These are phyloP conservation scores for Quercus gilva DNA, from an alignment of 306 rosid species.

Conservation along the genomic window DNA sequence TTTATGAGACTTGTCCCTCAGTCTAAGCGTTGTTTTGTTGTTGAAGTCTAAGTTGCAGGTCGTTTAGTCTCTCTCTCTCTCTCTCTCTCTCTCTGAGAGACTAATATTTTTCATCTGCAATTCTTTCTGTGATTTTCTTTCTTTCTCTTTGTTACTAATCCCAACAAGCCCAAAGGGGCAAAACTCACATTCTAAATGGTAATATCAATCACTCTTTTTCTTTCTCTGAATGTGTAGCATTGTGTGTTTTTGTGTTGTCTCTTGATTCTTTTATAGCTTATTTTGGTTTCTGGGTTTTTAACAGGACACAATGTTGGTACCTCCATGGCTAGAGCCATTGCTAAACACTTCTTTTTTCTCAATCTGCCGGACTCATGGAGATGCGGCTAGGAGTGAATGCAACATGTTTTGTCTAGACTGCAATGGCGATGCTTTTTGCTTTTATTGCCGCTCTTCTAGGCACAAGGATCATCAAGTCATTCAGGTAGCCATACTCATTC, in stretches of 20 bases:
- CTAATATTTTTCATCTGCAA: not conserved
- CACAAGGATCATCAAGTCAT: constrained; percentile 93
- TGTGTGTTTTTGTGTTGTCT: not conserved
- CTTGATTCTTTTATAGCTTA: too few relatives aligned
- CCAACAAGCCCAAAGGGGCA: not conserved
- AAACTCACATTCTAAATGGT: constrained; percentile 29
- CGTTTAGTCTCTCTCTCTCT: constrained; percentile 36
- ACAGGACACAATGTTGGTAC: constrained; percentile 73
- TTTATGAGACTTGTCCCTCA: constrained; percentile 40
- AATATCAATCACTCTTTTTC: not conserved
- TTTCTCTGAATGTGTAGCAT: not conserved
- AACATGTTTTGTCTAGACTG: constrained; percentile 95
- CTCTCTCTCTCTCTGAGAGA: constrained; percentile 3
- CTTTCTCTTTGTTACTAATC: not conserved
- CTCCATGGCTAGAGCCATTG: constrained; percentile 85
- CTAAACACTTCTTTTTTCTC: constrained; percentile 68
- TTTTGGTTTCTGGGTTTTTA: not conserved
- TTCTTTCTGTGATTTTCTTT: constrained; percentile 15
- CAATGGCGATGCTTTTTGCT: constrained; percentile 73
- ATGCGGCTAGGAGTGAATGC: constrained; percentile 74
- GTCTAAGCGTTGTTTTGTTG: constrained; percentile 48
- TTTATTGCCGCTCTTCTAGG: constrained; percentile 79
- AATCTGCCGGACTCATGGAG: constrained; percentile 68
- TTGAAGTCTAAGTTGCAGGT: constrained; percentile 56
- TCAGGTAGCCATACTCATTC: constrained; percentile 41